Conservation (phyloP, 495 filamentous ascomycete genomes). For the Neurospora sp. region DNA sequence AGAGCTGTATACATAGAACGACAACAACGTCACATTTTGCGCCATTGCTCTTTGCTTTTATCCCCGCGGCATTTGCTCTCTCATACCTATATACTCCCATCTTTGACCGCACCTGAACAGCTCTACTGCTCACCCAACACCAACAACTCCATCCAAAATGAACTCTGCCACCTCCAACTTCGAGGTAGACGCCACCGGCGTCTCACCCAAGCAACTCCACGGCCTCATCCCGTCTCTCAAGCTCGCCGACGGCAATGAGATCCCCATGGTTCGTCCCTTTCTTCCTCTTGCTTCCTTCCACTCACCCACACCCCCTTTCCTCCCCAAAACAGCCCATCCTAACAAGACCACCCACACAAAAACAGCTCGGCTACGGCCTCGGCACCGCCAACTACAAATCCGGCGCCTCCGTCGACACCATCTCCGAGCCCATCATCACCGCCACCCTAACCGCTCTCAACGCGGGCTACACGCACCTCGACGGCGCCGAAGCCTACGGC, state of each 20-base stretch:
- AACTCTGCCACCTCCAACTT: slow-evolving; percentile 23
- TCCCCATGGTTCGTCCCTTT: slow-evolving; percentile 52
- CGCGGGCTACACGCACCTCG: slow-evolving; percentile 64
- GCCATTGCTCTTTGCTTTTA: neutral
- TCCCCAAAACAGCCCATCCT: neutral
- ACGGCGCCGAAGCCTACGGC: slow-evolving; percentile 74
- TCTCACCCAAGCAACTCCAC: slow-evolving; percentile 23
- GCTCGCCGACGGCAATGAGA: slow-evolving; percentile 61
- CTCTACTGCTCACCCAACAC: too few relatives aligned
- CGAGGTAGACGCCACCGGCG: slow-evolving; percentile 17
- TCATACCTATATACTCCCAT: neutral
- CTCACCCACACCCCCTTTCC: neutral
- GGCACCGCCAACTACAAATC: slow-evolving; percentile 36
- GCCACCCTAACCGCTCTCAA: slow-evolving; percentile 58
- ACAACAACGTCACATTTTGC: neutral
- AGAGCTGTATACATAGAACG: neutral
- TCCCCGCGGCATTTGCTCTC: neutral
- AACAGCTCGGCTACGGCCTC: slow-evolving; percentile 63
- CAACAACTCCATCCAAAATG: slow-evolving; percentile 16
- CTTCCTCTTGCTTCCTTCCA: neutral
- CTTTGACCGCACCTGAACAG: neutral
- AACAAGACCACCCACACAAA: slow-evolving; percentile 3
- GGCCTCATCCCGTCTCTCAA: slow-evolving; percentile 37
- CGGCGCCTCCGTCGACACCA: slow-evolving; percentile 30
- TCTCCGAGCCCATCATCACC: slow-evolving; percentile 39